These are phyloP conservation scores for Bacidia gigantensis DNA, from an alignment of 495 filamentous ascomycete genomes.

Conservation along the genomic window DNA sequence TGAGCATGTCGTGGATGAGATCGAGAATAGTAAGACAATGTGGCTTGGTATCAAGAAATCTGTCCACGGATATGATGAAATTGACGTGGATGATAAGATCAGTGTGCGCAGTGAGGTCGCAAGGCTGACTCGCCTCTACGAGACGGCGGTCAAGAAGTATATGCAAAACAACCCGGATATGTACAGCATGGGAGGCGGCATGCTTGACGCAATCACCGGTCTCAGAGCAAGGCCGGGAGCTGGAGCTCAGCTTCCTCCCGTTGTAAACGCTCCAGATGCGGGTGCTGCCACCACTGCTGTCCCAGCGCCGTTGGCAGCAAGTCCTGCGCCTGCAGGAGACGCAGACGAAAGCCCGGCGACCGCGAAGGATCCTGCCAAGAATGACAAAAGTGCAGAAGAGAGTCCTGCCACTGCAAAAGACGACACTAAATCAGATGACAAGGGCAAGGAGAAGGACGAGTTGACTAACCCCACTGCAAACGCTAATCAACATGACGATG, in stretches of 20 bases:
- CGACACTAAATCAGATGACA: not conserved
- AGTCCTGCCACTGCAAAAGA: not conserved
- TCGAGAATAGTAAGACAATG: constrained; percentile 4
- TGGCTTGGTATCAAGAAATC: constrained; percentile 2
- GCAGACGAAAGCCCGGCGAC: constrained; percentile 1
- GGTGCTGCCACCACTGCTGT: constrained; percentile 1
- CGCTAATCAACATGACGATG: not conserved
- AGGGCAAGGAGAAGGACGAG: constrained; percentile 5
- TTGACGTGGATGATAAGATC: constrained; percentile 12
- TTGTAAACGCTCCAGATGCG: not conserved
- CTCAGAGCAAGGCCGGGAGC: constrained; percentile 9
- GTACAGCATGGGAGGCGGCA: constrained; percentile 9
- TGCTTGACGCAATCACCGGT: constrained; percentile 5
- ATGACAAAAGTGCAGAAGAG: not conserved
- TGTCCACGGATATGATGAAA: constrained; percentile 18
- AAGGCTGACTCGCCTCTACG: constrained; percentile 17
- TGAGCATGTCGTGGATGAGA: constrained; percentile 5
- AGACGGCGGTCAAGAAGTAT: constrained; percentile 15
- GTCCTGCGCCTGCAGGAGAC: constrained; percentile 2
- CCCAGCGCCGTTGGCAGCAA: not conserved
- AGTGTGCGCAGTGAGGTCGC: constrained; percentile 19
- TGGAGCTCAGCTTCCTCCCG: constrained; percentile 1
- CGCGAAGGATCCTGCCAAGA: not conserved
- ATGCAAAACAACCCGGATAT: constrained; percentile 15
- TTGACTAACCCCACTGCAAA: not conserved